Percentiles rank a stretch among this genome's conserved stretches.
Evolutionary conservation across 164 flowering plant species (phyloP).

Genomic region (Vitis cinerea): DNA sequence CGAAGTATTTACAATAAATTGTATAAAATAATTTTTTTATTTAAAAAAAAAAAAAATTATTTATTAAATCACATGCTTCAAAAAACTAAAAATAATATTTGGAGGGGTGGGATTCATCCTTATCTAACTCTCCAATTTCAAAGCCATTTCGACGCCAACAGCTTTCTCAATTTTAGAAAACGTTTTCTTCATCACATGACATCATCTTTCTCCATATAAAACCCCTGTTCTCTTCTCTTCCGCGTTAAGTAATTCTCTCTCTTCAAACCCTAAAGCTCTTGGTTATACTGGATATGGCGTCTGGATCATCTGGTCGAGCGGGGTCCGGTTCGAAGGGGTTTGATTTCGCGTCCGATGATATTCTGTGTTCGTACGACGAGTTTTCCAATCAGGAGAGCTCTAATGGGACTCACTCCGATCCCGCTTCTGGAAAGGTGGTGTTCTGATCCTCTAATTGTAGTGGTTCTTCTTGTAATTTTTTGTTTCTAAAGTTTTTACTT

Average conservation of each 20-base stretch:
- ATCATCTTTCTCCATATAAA: too few species aligned
- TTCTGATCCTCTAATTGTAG: neutral
- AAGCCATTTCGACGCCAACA: too few species aligned
- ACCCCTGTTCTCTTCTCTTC: too few species aligned
- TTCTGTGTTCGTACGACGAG: constrained; percentile 76
- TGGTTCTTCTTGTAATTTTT: neutral
- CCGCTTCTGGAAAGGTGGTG: constrained; percentile 49
- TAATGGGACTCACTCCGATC: constrained; percentile 51
- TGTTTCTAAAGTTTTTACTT: neutral
- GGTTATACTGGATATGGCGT: constrained; percentile 54
- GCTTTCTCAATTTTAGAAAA: neutral
- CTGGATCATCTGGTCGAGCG: constrained; percentile 67
- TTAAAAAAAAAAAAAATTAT: too few species aligned
- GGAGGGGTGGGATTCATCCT: too few species aligned
- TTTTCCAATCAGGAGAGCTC: constrained; percentile 47
- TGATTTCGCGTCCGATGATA: constrained; percentile 77
- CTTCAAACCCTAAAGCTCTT: neutral
- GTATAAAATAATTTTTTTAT: too few species aligned
- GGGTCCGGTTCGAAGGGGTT: constrained; percentile 66
- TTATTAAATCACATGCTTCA: too few species aligned
- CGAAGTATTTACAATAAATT: too few species aligned
- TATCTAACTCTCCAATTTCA: too few species aligned
- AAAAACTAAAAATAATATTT: too few species aligned
- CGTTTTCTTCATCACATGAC: neutral
- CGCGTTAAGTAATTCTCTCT: neutral